Base-by-base conservation (phyloP, 1,139 yeast genomes). In the Taphrina communis region DNA sequence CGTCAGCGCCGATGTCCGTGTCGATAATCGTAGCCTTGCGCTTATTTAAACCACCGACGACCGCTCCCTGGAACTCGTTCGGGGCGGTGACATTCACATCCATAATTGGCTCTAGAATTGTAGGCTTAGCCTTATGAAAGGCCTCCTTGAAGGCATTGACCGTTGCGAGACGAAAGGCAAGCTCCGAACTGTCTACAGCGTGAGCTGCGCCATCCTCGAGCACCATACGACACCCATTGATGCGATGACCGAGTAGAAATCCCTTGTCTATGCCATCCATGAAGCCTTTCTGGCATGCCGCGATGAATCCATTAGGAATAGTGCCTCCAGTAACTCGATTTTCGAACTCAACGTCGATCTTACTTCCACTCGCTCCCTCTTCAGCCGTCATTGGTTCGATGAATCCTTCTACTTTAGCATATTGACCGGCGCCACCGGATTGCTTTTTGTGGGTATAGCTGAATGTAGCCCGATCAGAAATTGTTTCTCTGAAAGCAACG, bases 341-440 rank as follows among this genome's bases (percentile, higher is more conserved):
- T 76, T 88, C 85, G 79, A 94, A 94, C 73, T 82, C 82, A 79
- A 92, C 93, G 66, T 75, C 75, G 50, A 75, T 77, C 69, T 83
- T 85, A 62, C 74, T 75, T 21, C 76, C 80, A 67, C 87, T 63
- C n/a, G 59, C 55, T 19, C 57, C 57, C 35, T 87, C 71, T 11
- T n/a, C 53, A 1, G 65, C 50, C 69, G 84, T 88, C 62, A 85
- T 77, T 60, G 94, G 88, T 14, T 83, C 80, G 80, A 95, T 80
- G 69, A 83, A 86, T 77, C 99, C 99, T 80, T 93, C 90, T 75
- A 94, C 97, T 82, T 95, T 88, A 80, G 97, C 99, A 78, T 88
- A 94, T 82, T 94, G 99, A 82, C 99, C 99, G 73, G 99, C 96
- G 85, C 99, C 99, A 80, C 99, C 99, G 77, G 95, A 86, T 83